These are phyloP conservation scores for Pseudozyma sp. DNA, from an alignment of 1,284 basidiomycete species.

Conservation along the genomic window DNA sequence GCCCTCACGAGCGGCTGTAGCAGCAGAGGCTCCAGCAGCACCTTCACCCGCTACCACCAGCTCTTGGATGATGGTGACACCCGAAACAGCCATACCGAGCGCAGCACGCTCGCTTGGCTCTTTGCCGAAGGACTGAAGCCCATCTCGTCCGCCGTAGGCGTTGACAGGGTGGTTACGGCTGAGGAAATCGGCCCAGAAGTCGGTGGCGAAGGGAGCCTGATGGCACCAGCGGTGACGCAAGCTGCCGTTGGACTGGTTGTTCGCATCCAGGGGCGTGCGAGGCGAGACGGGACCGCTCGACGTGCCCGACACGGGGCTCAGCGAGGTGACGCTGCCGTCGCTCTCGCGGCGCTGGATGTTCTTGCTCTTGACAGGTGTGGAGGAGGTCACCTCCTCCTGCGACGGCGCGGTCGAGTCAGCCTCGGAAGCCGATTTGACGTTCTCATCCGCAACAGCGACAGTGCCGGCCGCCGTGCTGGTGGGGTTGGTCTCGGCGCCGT, in stretches of 20 bases:
- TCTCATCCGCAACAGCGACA: constrained; percentile 3
- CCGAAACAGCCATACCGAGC: constrained; percentile 65
- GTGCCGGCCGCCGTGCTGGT: constrained; percentile 19
- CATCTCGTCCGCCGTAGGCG: constrained; percentile 52
- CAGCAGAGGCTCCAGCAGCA: constrained; percentile 7
- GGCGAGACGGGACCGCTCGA: constrained; percentile 45
- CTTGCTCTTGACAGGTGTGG: constrained; percentile 32
- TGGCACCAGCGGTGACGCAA: constrained; percentile 62
- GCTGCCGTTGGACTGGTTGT: constrained; percentile 29
- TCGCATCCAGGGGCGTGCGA: constrained; percentile 44
- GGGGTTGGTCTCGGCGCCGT: constrained; percentile 29
- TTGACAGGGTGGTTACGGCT: constrained; percentile 67
- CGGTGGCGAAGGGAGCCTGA: constrained; percentile 67
- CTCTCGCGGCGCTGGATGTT: constrained; percentile 39
- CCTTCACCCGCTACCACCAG: constrained; percentile 66
- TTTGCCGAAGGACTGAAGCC: constrained; percentile 64
- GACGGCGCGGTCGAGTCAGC: constrained; percentile 8
- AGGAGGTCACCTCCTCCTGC: constrained; percentile 13
- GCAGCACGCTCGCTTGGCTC: constrained; percentile 66
- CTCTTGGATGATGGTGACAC: constrained; percentile 69
- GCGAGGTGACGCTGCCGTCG: constrained; percentile 31
- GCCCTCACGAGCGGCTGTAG: constrained; percentile 15
- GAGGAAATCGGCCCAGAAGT: constrained; percentile 69
- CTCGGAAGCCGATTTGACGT: background rate
- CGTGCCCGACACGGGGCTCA: constrained; percentile 42